Percentiles rank a stretch among this genome's conserved stretches.
Conservation (phyloP, 2,329 filamentous ascomycete species). For the Botryotinia globosa region DNA sequence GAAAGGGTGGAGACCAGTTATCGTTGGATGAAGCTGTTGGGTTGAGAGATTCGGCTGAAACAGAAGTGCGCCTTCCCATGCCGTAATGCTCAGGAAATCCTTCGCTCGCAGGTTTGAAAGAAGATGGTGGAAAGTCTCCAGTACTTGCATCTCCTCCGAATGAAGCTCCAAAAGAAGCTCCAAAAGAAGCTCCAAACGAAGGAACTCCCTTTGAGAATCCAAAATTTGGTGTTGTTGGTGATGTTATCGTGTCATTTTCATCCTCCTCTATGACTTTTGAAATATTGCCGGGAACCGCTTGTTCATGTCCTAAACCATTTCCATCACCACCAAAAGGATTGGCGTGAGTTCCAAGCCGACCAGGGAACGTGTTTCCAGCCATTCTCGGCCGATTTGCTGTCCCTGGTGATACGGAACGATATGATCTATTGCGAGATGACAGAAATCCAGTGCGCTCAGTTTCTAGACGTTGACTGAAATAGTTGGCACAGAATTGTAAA, state of each 20-base stretch:
- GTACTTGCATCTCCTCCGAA: constrained; percentile 49
- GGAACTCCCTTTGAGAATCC: constrained; percentile 44
- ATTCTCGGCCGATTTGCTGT: constrained; percentile 46
- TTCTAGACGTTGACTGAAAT: constrained; percentile 63
- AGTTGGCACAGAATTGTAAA: constrained; percentile 68
- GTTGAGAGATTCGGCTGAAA: constrained; percentile 94
- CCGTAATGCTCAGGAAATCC: constrained; percentile 91
- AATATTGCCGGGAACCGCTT: constrained; percentile 57
- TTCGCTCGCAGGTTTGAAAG: constrained; percentile 47
- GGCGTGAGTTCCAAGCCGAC: constrained; percentile 62
- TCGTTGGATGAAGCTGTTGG: constrained; percentile 79
- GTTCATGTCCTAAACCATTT: constrained; percentile 30
- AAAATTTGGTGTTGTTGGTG: constrained; percentile 66
- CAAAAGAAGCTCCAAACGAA: constrained; percentile 34
- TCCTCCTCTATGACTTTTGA: constrained; percentile 50
- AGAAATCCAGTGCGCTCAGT: constrained; percentile 59
- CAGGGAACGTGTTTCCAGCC: constrained; percentile 75
- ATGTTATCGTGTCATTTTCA: constrained; percentile 70
- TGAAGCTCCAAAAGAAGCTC: constrained; percentile 32
- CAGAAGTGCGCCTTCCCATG: constrained; percentile 87
- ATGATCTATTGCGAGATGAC: constrained; percentile 37
- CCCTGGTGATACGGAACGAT: constrained; percentile 39
- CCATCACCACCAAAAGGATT: constrained; percentile 68
- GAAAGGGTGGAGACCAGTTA: constrained; percentile 85
- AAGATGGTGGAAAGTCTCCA: constrained; percentile 46